phyloP scores from a whole-genome alignment of 768 basidiomycete genomes.

The Lactarius sanguifluus region DNA sequence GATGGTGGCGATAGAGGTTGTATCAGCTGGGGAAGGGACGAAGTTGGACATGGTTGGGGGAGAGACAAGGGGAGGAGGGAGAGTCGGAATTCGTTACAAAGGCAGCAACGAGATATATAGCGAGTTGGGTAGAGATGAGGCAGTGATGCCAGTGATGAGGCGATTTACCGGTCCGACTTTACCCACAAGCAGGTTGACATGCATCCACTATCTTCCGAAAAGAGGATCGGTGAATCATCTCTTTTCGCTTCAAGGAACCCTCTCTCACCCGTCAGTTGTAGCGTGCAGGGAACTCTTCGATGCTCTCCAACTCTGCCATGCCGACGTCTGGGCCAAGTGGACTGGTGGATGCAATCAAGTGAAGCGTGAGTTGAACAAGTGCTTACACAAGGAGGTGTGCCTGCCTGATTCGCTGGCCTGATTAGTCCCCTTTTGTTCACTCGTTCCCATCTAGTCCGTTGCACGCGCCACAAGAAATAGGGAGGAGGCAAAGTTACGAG shows the following conservation, averaged over 20 bases:
- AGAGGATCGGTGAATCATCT: slow-evolving; percentile 46
- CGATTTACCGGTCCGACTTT: not conserved
- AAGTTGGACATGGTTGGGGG: slow-evolving; percentile 42
- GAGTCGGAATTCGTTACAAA: slow-evolving; percentile 4
- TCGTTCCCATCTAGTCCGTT: slow-evolving; percentile 45
- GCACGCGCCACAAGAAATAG: slow-evolving; percentile 61
- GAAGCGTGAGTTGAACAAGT: slow-evolving; percentile 67
- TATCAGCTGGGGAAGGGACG: slow-evolving; percentile 45
- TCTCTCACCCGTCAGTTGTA: slow-evolving; percentile 33
- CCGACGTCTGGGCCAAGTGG: slow-evolving; percentile 59
- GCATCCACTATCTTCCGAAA: slow-evolving; percentile 64
- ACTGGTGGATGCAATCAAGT: slow-evolving; percentile 68
- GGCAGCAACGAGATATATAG: slow-evolving; percentile 20
- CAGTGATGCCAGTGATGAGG: not conserved
- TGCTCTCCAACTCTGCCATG: slow-evolving; percentile 71
- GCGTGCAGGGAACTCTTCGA: slow-evolving; percentile 77
- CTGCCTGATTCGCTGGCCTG: slow-evolving; percentile 23
- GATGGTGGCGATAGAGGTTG: slow-evolving; percentile 66
- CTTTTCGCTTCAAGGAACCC: slow-evolving; percentile 11
- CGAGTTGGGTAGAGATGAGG: slow-evolving; percentile 18
- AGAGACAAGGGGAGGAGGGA: not conserved
- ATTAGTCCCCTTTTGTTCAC: slow-evolving; percentile 13
- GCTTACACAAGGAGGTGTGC: slow-evolving; percentile 68
- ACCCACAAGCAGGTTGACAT: slow-evolving; percentile 38
- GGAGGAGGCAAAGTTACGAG: slow-evolving; percentile 56